A percentile compares a stretch with the other conserved stretches of the same genome.
phyloP scores from a whole-genome alignment of 495 filamentous ascomycete genomes.

The Amorphotheca resinae region DNA sequence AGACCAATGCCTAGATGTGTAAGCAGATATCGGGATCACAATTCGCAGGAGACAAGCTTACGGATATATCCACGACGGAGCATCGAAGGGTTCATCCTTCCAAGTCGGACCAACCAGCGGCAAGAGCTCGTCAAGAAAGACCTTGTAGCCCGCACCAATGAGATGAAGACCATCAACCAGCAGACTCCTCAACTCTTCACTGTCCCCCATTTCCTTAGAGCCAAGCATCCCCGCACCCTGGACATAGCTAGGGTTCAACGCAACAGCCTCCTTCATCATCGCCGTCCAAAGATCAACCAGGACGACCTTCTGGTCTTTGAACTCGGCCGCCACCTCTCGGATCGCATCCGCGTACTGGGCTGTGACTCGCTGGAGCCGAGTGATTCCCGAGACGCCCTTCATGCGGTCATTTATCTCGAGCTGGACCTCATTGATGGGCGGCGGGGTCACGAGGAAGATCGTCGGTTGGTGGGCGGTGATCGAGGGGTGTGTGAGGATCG shows the following conservation, averaged over 20 bases:
- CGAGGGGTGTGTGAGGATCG: constrained; percentile 43
- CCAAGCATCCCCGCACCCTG: constrained; percentile 29
- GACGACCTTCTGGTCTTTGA: constrained; percentile 49
- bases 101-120: constrained; percentile 30
- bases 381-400: constrained; percentile 25
- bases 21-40: no score
- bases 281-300: constrained; percentile 53
- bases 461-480: constrained; percentile 44
- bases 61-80: constrained; percentile 22
- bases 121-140: constrained; percentile 33
- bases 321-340: constrained; percentile 39
- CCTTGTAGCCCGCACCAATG: constrained; percentile 35
- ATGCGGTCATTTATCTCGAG: constrained; percentile 30
- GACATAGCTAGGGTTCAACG: constrained; percentile 12
- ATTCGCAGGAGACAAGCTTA: no score
- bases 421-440: constrained; percentile 52
- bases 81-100: constrained; percentile 20
- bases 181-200: constrained; percentile 32
- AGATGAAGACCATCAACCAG: constrained; percentile 42
- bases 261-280: constrained; percentile 44
- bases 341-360: constrained; percentile 48
- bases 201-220: constrained; percentile 29
- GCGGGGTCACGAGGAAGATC: constrained; percentile 53
- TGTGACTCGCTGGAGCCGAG: constrained; percentile 39
- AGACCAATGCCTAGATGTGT: neutral